Evolutionary conservation across 192 early-diverging fungal species (phyloP).

Genomic region (Dissophora ornata): DNA sequence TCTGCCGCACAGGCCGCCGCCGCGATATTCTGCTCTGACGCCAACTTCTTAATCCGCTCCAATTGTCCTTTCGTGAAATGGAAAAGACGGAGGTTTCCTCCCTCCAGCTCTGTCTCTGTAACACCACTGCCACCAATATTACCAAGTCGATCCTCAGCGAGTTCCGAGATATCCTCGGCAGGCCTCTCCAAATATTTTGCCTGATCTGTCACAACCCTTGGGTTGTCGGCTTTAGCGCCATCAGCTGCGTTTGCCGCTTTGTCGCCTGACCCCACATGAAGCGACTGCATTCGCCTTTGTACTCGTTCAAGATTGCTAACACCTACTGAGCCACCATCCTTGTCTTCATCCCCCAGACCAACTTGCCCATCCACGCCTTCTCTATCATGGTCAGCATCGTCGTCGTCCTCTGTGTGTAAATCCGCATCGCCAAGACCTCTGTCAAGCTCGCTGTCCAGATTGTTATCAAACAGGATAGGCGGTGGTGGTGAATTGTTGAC

Average conservation of each 20-base stretch:
- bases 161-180: constrained; percentile 9
- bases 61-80: constrained; percentile 35
- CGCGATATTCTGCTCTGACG: constrained; percentile 52
- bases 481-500: constrained; percentile 50
- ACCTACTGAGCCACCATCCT: not conserved
- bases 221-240: not conserved
- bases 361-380: not conserved
- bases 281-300: constrained; percentile 15
- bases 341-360: not conserved
- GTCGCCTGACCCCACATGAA: not conserved
- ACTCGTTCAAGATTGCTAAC: not conserved
- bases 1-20: constrained; percentile 52
- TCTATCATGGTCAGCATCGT: not conserved
- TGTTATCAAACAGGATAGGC: constrained; percentile 46
- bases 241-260: not conserved
- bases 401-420: constrained; percentile 16
- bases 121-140: not conserved
- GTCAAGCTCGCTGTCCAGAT: constrained; percentile 26
- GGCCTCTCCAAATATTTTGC: constrained; percentile 12
- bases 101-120: constrained; percentile 9
- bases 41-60: constrained; percentile 45
- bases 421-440: constrained; percentile 21
- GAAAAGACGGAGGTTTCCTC: constrained; percentile 26
- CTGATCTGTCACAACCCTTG: constrained; percentile 8
- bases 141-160: not conserved